Conservation (phyloP, 305 asterid species). For the Rubia occidens region DNA sequence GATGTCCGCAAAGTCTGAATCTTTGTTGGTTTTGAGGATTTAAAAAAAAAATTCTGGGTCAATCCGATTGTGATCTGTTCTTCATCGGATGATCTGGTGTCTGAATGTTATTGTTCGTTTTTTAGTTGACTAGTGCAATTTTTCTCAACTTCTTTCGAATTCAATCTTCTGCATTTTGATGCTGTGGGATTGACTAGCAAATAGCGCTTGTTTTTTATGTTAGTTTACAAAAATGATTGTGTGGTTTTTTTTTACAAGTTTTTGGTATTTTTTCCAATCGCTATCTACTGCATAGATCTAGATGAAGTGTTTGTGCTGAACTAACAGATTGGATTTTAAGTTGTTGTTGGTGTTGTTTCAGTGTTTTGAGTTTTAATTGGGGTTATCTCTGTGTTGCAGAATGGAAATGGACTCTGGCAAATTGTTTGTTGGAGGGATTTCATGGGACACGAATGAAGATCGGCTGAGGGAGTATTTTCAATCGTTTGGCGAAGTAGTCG, state of each 20-base stretch:
- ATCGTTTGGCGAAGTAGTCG: slow-evolving; percentile 63
- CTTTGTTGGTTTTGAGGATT: too few relatives aligned
- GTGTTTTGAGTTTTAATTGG: neutral
- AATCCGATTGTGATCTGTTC: slow-evolving; percentile 44
- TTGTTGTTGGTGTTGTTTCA: neutral
- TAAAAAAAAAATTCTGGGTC: slow-evolving; percentile 43
- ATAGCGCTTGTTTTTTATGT: slow-evolving; percentile 15
- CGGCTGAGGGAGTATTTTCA: slow-evolving; percentile 55
- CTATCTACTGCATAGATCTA: slow-evolving; percentile 15
- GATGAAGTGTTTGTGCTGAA: neutral
- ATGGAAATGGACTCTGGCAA: slow-evolving; percentile 77
- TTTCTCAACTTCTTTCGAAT: slow-evolving; percentile 21
- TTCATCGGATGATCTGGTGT: slow-evolving; percentile 37
- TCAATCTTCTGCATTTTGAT: slow-evolving; percentile 38
- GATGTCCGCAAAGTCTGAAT: too few relatives aligned
- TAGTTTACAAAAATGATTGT: slow-evolving; percentile 4
- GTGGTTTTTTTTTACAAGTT: neutral
- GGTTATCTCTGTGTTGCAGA: slow-evolving; percentile 18
- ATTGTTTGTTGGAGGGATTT: slow-evolving; percentile 72
- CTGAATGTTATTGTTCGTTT: slow-evolving; percentile 25
- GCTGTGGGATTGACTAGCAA: slow-evolving; percentile 18
- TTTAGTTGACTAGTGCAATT: slow-evolving; percentile 22
- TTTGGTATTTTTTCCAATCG: neutral
- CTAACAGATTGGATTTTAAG: neutral
- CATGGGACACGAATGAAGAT: slow-evolving; percentile 78